Conservation (phyloP, 805 yeast genomes). For the Sugiyamaella floridensis region DNA sequence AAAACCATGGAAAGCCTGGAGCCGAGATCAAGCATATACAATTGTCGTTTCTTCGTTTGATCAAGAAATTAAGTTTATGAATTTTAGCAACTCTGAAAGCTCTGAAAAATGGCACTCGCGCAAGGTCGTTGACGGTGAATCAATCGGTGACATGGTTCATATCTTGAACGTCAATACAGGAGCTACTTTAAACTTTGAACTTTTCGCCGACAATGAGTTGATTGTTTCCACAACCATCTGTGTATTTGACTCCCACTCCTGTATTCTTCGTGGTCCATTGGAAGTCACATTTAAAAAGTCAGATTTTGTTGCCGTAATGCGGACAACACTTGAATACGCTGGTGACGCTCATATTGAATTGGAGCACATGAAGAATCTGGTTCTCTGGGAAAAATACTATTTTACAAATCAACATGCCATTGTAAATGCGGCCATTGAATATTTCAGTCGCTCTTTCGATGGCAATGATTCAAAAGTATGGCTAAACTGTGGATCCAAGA, state of each 20-base stretch:
- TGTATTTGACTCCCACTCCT: not conserved
- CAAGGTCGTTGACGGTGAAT: constrained; percentile 64
- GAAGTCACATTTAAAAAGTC: not conserved
- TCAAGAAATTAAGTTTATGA: not conserved
- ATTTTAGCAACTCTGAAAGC: constrained; percentile 40
- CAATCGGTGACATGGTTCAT: constrained; percentile 62
- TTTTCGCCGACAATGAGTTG: constrained; percentile 39
- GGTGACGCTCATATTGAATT: constrained; percentile 64
- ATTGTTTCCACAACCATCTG: not conserved
- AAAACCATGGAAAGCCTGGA: not conserved
- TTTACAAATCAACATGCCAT: constrained; percentile 24
- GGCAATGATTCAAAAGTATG: too few species aligned
- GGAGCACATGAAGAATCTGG: constrained; percentile 44
- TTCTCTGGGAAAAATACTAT: constrained; percentile 45
- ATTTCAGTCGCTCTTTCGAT: too few species aligned
- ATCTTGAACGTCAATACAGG: constrained; percentile 50
- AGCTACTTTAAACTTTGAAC: constrained; percentile 48
- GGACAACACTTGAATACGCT: constrained; percentile 55
- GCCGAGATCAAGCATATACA: not conserved
- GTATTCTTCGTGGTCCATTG: not conserved
- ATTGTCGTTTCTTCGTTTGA: not conserved
- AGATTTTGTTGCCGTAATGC: constrained; percentile 25
- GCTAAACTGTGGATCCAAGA: too few species aligned
- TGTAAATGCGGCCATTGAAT: too few species aligned
- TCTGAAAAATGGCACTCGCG: constrained; percentile 59